Percentiles rank a stretch among this genome's conserved stretches.
phyloP scores from a whole-genome alignment of 2,329 filamentous ascomycete species.

The Magnaporthiopsis poae region DNA sequence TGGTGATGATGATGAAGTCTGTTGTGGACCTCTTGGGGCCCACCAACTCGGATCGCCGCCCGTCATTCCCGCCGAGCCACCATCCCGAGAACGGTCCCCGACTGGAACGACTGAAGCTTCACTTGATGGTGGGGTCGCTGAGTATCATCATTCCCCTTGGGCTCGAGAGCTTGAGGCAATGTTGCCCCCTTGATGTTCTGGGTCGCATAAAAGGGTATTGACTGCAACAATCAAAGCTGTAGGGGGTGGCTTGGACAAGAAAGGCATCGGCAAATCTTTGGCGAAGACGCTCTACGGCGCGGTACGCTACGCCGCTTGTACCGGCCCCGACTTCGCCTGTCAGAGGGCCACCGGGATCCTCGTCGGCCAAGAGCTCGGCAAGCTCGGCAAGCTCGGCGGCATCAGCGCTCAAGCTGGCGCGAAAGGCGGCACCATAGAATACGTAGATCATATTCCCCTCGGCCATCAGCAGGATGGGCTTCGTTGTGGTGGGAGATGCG shows the following conservation, averaged over 20 bases:
- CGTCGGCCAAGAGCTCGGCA: too few species aligned
- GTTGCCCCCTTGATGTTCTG: slow-evolving; percentile 15
- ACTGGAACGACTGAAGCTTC: slow-evolving; percentile 11
- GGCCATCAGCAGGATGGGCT: too few species aligned
- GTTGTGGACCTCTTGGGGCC: slow-evolving; percentile 14
- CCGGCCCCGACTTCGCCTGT: too few species aligned
- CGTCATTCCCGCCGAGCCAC: slow-evolving; percentile 19
- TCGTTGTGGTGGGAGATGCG: too few species aligned
- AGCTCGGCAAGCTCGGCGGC: too few species aligned
- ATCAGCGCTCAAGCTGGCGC: too few species aligned
- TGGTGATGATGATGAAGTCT: slow-evolving; percentile 4
- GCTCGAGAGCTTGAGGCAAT: slow-evolving; percentile 18
- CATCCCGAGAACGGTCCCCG: slow-evolving; percentile 23
- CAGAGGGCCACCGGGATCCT: too few species aligned
- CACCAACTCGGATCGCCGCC: neutral
- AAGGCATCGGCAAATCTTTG: too few species aligned
- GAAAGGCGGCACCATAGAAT: too few species aligned
- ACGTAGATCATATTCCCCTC: too few species aligned
- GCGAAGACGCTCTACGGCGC: too few species aligned
- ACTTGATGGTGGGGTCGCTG: slow-evolving; percentile 10
- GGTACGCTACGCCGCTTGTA: too few species aligned
- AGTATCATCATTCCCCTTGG: slow-evolving; percentile 18
- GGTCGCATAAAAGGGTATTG: slow-evolving; percentile 24
- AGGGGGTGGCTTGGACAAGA: neutral
- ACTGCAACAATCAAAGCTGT: neutral